Evolutionary conservation across 2,329 filamentous ascomycete genomes (phyloP), one percentile per base, ranked within the genome.

Genomic region (Xenosphaeropsis pyriputrescens): DNA sequence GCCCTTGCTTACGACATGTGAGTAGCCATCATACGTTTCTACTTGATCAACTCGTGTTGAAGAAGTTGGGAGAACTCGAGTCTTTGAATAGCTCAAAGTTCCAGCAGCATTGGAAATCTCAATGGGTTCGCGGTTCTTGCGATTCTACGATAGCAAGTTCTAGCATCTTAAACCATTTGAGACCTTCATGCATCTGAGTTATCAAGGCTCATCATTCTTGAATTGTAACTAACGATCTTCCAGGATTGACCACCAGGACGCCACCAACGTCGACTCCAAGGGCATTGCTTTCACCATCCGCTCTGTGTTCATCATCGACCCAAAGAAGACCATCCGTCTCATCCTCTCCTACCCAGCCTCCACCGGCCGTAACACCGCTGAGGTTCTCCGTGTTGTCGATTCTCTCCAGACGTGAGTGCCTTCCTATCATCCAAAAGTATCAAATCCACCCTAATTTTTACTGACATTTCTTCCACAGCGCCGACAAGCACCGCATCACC

Each of bases 251-350:
- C 72, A 82, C 64, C 79, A 85, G 60, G 82, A 86, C 60, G 72
- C 77, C 52, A 82, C 77, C 65, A 86, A 86, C 63, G 78, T 86
- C 41, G 81, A 86, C 59, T 61, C 70, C 53, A 85, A 85, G 72
- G 80, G 80, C 50, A 82, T 89, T 50, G 85, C 86, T 40, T 89
- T 93, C 65, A 94, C 88, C 51, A 93, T 95, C 64, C 85, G 88
- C 54, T 85, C 82, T 50, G 88, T 94, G 57, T 94, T 93, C 71
- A 70, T 94, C 64, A 91, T 94, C 60, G 86, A 94, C 67, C 86
- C 86, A 46, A 76, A 75, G 62, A 94, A 93, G 78, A 89, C 80
- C 61, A 91, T 94, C 64, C 80, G 88, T 52, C 76, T 88, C 57
- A 93, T 85, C 59, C 81, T 94, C 67, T 79, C 83, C 56, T 95